Base-by-base conservation (phyloP, 768 basidiomycete species). In the Calocera viscosa region DNA sequence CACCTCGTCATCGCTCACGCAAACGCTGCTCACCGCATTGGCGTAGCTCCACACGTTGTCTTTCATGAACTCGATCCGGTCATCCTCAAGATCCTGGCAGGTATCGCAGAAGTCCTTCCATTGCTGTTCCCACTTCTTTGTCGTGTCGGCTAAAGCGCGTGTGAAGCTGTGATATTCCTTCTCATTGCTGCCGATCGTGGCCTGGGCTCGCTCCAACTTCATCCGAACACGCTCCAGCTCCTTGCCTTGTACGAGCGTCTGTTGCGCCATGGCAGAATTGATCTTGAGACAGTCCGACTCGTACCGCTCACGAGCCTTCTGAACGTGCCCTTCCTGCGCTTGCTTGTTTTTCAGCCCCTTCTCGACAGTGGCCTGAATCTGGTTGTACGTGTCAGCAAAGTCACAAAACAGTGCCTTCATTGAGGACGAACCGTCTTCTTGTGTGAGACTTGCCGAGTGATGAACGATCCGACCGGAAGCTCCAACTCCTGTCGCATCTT, bases 1-100 rank as follows among this genome's bases (percentile, higher is more conserved):
- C 72, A 93, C 91, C 85, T 95, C 92, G 72, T 99, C 96, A 73
- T 98, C 96, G 12, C 86, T 80, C 19, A 99, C 94, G 71, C 96
- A 97, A 16, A 94, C 90, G 12, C 89, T 91, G 16, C 94, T 96
- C n/a, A 96, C 87, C 0, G 89, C 88, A 75, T 99, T 99, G 0
- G 96, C 94, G 75, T 91, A 97, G 7, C 86, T 84, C 95, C 96
- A 99, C 76, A 96, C 82, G 71, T 90, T 91, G 74, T 94, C 91
- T 77, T 95, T 97, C 80, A 89, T 86, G 74, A 95, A 91, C 68
- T 94, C 91, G 73, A 94, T 78, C n/a, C 96, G 84, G 67, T 94
- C 88, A 71, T 97, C 94, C 73, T 99, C 96, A 64, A 96, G 77
- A 78, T 99, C 96, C 76, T 99, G 96, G 69, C 91, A 91, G 49